These are phyloP conservation scores for Tilletia setariae DNA, from an alignment of 1,284 basidiomycete species.

Conservation along the genomic window DNA sequence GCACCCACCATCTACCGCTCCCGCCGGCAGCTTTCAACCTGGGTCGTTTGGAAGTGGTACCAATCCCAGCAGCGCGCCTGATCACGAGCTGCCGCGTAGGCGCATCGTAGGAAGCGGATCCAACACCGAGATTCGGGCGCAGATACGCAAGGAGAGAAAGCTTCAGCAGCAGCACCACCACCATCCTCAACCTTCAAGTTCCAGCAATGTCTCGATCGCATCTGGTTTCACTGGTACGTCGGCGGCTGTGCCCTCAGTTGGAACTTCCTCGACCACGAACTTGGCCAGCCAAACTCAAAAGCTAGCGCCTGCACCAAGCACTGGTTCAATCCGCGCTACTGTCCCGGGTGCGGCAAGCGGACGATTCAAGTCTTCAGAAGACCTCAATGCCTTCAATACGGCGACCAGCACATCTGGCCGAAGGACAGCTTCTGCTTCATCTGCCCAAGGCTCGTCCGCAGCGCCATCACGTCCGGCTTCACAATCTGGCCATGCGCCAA, in stretches of 20 bases:
- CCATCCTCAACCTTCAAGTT: no score
- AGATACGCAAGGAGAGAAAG: constrained; percentile 33
- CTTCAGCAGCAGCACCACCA: constrained; percentile 21
- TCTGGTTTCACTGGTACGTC: no score
- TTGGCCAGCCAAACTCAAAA: no score
- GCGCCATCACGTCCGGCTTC: no score
- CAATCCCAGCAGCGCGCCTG: constrained; percentile 25
- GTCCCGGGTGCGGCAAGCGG: background rate
- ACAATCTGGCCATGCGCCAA: background rate
- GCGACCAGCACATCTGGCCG: background rate
- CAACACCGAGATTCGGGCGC: constrained; percentile 38
- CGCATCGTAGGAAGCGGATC: constrained; percentile 30
- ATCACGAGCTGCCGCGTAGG: constrained; percentile 29
- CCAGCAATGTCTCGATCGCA: no score
- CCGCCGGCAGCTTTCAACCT: constrained; percentile 17
- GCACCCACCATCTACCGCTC: background rate
- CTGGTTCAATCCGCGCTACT: no score
- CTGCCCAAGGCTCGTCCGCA: background rate
- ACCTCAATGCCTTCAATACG: background rate
- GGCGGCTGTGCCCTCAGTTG: no score
- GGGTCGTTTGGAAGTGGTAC: constrained; percentile 26
- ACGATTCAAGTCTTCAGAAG: background rate
- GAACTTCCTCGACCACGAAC: no score
- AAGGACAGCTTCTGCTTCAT: constrained; percentile 2
- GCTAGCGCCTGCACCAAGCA: no score